A percentile compares a stretch with the other conserved stretches of the same genome.
These are phyloP conservation scores for Avena sativa DNA, from an alignment of 176 grass and related monocot species.

Conservation along the genomic window DNA sequence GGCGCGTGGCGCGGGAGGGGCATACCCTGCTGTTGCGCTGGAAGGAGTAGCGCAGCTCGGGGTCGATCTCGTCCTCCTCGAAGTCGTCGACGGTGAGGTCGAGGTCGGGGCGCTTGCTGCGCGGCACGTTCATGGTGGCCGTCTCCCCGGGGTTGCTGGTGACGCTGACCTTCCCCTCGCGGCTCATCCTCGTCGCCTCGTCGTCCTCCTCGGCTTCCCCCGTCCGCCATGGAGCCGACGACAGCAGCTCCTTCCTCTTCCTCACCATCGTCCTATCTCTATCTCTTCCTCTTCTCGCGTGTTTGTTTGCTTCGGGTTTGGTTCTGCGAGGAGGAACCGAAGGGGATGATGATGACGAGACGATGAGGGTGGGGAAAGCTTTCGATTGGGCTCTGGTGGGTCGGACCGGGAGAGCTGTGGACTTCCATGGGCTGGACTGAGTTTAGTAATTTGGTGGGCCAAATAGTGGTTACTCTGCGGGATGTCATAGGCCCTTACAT, in stretches of 20 bases:
- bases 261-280: slow-evolving; percentile 36
- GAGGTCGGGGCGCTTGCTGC: slow-evolving; percentile 47
- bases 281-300: not conserved
- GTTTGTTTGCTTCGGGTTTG: not conserved
- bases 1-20: not conserved
- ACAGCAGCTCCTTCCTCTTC: slow-evolving; percentile 84
- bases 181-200: slow-evolving; percentile 56
- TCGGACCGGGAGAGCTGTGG: not conserved
- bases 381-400: slow-evolving; percentile 4
- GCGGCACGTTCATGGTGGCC: slow-evolving; percentile 73
- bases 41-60: slow-evolving; percentile 71
- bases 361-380: slow-evolving; percentile 35
- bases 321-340: not conserved
- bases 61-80: slow-evolving; percentile 78
- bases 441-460: not conserved
- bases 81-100: slow-evolving; percentile 58
- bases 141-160: slow-evolving; percentile 74
- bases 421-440: not conserved
- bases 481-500: not conserved
- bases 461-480: not conserved
- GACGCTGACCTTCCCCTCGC: slow-evolving; percentile 71
- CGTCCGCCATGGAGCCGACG: slow-evolving; percentile 76
- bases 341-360: slow-evolving; percentile 24
- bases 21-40: slow-evolving; percentile 61
- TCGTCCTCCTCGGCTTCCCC: slow-evolving; percentile 69